Conservation (phyloP, 192 early-diverging fungal species). For the Umbelopsis isabellina region DNA sequence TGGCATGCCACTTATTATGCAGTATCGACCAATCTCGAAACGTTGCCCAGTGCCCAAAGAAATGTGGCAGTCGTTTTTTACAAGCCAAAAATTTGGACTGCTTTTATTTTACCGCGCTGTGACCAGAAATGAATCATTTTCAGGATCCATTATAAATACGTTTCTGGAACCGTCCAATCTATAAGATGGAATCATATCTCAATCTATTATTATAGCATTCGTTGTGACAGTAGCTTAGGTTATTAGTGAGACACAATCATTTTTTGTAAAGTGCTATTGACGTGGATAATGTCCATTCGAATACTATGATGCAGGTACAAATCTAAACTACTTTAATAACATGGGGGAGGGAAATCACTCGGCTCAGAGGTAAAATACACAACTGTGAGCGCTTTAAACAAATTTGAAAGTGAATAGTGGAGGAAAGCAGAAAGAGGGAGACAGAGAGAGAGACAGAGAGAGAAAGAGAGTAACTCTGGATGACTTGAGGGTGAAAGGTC, state of each 20-base stretch:
- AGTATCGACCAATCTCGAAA: not conserved
- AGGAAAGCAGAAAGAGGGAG: not conserved
- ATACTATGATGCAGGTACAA: not conserved
- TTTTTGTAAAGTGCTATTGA: no score
- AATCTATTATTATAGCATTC: no score
- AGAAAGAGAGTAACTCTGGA: not conserved
- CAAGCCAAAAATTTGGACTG: not conserved
- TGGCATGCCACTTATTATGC: not conserved
- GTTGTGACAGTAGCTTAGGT: no score
- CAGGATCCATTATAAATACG: not conserved
- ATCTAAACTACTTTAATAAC: conserved; percentile 19
- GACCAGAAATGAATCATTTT: conserved; percentile 1
- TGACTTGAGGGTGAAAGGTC: no score
- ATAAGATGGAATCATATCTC: no score
- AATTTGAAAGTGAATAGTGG: not conserved
- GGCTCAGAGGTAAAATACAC: not conserved
- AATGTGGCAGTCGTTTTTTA: not conserved
- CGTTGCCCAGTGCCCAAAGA: not conserved
- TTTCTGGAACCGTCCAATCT: not conserved
- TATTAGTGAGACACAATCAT: no score
- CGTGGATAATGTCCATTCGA: no score
- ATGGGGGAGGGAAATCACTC: conserved; percentile 4
- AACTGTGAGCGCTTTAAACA: not conserved
- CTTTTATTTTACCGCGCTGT: not conserved
- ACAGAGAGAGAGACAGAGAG: not conserved